phyloP scores from a whole-genome alignment of 2,329 filamentous ascomycete genomes.

The Helotiales sp. region DNA sequence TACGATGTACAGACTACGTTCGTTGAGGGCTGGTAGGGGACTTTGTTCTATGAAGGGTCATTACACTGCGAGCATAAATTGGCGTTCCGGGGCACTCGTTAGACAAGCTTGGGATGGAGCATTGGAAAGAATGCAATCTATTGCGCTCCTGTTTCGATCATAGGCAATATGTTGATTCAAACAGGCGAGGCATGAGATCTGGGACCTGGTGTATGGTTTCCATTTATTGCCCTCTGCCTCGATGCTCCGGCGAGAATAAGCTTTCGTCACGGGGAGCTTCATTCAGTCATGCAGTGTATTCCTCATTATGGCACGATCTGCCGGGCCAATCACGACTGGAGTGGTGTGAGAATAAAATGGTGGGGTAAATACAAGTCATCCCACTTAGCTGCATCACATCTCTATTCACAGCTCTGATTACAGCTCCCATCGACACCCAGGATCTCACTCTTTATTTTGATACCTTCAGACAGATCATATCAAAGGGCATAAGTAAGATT shows the following conservation, averaged over 20 bases:
- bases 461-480: neutral
- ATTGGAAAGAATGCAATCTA: neutral
- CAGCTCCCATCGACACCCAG: too few relatives aligned
- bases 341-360: neutral
- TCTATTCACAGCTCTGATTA: too few relatives aligned
- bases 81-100: neutral
- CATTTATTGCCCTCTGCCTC: too few relatives aligned
- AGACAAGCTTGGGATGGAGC: neutral
- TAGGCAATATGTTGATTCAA: too few relatives aligned
- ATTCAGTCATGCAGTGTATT: too few relatives aligned
- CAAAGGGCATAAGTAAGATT: neutral
- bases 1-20: slow-evolving; percentile 68
- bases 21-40: slow-evolving; percentile 68
- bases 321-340: neutral
- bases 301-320: neutral
- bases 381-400: too few relatives aligned
- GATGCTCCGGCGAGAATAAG: neutral
- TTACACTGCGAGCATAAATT: too few relatives aligned
- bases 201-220: too few relatives aligned
- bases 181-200: too few relatives aligned
- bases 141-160: neutral
- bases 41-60: too few relatives aligned
- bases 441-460: too few relatives aligned
- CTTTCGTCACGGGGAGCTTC: neutral
- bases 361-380: neutral